These are phyloP conservation scores for Raphanus hybrid DNA, from an alignment of 441 rosid species.

Conservation along the genomic window DNA sequence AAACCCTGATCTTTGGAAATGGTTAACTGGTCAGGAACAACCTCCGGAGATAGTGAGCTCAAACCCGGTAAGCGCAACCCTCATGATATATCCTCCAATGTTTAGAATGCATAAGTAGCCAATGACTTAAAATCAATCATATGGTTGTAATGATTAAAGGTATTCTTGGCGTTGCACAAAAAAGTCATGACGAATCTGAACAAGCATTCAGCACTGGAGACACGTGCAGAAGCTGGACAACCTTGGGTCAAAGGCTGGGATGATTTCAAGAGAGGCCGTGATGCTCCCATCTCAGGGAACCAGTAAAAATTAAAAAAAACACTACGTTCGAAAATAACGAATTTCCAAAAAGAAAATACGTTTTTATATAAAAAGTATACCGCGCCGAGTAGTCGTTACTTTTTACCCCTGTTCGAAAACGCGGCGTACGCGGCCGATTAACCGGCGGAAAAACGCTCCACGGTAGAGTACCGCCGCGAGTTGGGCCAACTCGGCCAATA, in stretches of 20 bases:
- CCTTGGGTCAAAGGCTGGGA: conserved; percentile 51
- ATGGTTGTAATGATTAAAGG: conserved; percentile 46
- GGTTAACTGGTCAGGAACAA: conserved; percentile 89
- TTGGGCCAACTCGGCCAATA: no score
- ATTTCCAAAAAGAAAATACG: neutral
- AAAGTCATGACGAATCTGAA: conserved; percentile 57
- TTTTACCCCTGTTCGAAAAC: no score
- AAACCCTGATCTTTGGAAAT: conserved; percentile 95
- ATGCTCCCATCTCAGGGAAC: conserved; percentile 42
- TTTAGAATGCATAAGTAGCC: conserved; percentile 9
- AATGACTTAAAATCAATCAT: neutral
- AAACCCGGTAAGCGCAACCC: conserved; percentile 66
- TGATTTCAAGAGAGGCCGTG: conserved; percentile 49
- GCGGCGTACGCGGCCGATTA: no score
- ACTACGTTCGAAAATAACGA: neutral
- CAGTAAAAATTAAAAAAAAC: conserved; percentile 25
- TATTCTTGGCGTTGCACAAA: conserved; percentile 68
- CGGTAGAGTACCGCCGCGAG: no score
- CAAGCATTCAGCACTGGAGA: conserved; percentile 45
- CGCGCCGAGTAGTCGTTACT: neutral
- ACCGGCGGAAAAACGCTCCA: no score
- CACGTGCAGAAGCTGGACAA: conserved; percentile 46
- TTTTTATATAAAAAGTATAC: neutral
- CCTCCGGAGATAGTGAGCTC: conserved; percentile 70
- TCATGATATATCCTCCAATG: neutral